These are phyloP conservation scores for Fusarium sp. DNA, from an alignment of 2,329 filamentous ascomycete species.

Conservation along the genomic window DNA sequence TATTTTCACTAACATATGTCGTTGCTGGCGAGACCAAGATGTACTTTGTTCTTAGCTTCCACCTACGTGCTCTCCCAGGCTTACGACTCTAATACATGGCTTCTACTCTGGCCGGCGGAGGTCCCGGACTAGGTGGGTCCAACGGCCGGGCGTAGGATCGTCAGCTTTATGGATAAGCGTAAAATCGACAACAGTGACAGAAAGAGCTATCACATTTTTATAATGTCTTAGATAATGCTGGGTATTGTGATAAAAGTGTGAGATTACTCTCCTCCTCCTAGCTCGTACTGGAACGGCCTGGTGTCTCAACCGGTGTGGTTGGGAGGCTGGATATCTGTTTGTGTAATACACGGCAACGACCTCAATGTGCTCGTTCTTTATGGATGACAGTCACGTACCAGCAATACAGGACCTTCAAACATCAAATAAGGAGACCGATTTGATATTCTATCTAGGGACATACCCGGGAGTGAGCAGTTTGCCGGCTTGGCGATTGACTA, in stretches of 20 bases:
- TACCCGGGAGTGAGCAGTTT: neutral
- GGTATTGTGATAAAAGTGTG: neutral
- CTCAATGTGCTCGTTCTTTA: neutral
- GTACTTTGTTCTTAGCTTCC: neutral
- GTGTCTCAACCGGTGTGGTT: neutral
- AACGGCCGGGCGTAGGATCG: neutral
- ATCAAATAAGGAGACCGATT: neutral
- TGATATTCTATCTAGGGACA: neutral
- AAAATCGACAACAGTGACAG: constrained; percentile 4
- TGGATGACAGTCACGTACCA: too few species aligned
- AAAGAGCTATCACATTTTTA: neutral
- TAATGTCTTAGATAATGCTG: neutral
- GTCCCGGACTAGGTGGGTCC: constrained; percentile 17
- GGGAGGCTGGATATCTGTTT: neutral
- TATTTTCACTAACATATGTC: too few species aligned
- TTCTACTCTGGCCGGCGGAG: constrained; percentile 1
- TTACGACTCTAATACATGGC: constrained; percentile 1
- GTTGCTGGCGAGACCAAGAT: neutral
- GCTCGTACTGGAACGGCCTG: neutral
- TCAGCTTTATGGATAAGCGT: constrained; percentile 3
- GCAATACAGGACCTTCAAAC: neutral
- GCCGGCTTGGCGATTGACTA: constrained; percentile 14
- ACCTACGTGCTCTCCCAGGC: neutral
- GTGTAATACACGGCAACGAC: neutral
- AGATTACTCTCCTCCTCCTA: neutral